Percentiles rank a stretch among this genome's conserved stretches.
phyloP scores from a whole-genome alignment of 2,329 filamentous ascomycete genomes.

The Fonsecaea erecta region DNA sequence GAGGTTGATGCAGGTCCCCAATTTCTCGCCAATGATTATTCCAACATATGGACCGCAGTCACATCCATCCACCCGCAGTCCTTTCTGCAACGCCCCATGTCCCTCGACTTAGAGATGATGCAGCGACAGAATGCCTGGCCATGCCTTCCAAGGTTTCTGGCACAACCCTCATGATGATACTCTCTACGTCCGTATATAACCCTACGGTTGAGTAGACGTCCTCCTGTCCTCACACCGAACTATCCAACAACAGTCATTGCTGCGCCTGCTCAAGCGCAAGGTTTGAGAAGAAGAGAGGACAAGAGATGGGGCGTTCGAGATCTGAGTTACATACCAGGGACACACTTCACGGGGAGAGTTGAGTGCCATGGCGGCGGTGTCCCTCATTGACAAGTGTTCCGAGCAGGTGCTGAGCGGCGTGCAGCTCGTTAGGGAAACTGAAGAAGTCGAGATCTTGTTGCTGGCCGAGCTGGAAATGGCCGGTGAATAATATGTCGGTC shows the following conservation, averaged over 20 bases:
- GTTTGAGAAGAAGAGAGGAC: background rate
- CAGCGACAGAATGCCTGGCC: background rate
- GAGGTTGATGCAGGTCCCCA: background rate
- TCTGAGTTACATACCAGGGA: background rate
- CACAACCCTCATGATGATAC: background rate
- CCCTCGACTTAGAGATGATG: background rate
- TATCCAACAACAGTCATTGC: background rate
- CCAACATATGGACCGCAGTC: too few relatives aligned
- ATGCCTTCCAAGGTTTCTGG: background rate
- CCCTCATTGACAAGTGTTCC: too few relatives aligned
- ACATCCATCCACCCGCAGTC: background rate
- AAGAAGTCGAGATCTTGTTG: too few relatives aligned
- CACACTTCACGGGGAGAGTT: too few relatives aligned
- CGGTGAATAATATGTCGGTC: too few relatives aligned
- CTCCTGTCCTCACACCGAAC: background rate
- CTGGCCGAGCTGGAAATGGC: too few relatives aligned
- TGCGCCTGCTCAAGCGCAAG: background rate
- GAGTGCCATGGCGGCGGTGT: too few relatives aligned
- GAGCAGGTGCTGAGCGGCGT: too few relatives aligned
- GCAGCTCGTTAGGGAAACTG: too few relatives aligned
- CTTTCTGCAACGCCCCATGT: background rate
- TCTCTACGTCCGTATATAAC: background rate
- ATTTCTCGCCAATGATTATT: background rate
- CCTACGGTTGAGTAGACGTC: background rate
- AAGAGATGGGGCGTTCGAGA: background rate